Base-by-base conservation (phyloP, 495 filamentous ascomycete species). In the Penicillium coffeae region DNA sequence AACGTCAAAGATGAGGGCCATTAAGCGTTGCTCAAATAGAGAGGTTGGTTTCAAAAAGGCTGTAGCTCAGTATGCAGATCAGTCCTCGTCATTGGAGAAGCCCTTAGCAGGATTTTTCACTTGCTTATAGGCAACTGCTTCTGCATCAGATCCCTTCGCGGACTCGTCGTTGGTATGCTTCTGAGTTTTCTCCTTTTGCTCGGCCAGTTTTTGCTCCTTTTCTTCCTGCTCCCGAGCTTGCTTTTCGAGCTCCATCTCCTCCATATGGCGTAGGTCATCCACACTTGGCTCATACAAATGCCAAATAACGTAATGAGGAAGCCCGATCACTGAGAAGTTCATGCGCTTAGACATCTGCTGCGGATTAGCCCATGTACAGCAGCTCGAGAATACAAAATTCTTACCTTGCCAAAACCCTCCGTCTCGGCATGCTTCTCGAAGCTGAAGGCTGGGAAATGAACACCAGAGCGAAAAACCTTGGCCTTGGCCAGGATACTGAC, bases 391-490 rank as follows among this genome's bases (percentile, higher is more conserved):
- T 4, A 30, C 35, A 16, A 25, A 21, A 55, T 30, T 42, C 66
- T 57, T 76, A 93, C 92, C 86, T 99, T 99, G 66, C 93, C 93
- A 64, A 99, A 99, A 4, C 88, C 93, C 73, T 99, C 93, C 0
- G 93, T 99, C 63, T 99, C 93, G 12, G 93, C 93, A 71, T 99
- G 93, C 66, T 92, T 97, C 67, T 99, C 90, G 52, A 99, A 99
- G 54, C 89, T 95, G 64, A 99, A 99, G 3, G 93, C 93, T 8
- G 93, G 93, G 73, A 99, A 99, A 67, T 99, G 94, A 20, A 93
- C 92, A 27, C 93, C 93, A 35, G 87, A 82, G 53, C 93, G 81
- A 73, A 97, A 99, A 1, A 99, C 93, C 42, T 80, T 85, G 0
- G 93, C 93, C 71, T 97, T 99, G 4, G 93, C 90, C 54, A 99